These are phyloP conservation scores for Cryptococcus sp. DNA, from an alignment of 1,284 basidiomycete species.

Conservation along the genomic window DNA sequence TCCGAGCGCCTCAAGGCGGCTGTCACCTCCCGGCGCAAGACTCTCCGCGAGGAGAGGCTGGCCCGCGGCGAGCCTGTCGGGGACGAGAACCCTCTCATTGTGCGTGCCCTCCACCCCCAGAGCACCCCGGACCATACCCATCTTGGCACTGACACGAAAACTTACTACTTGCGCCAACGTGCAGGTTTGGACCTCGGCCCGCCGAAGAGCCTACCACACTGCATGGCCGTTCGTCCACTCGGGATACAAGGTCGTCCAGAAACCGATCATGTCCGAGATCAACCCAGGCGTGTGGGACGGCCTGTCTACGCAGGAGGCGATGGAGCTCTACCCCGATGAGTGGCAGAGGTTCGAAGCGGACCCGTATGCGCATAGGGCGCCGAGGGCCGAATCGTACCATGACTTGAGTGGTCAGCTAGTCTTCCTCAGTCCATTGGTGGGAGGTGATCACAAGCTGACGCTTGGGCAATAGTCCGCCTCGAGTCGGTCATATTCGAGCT, in stretches of 20 bases:
- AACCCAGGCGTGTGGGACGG: constrained; percentile 98
- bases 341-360: constrained; percentile 89
- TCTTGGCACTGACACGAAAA: neutral
- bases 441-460: neutral
- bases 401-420: constrained; percentile 64
- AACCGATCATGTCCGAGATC: constrained; percentile 94
- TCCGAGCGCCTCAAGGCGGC: constrained; percentile 81
- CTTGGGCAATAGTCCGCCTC: constrained; percentile 58
- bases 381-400: constrained; percentile 91
- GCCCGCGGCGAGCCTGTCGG: constrained; percentile 54
- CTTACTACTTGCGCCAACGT: neutral
- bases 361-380: constrained; percentile 89
- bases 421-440: neutral
- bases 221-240: constrained; percentile 85
- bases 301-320: constrained; percentile 82
- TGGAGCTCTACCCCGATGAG: constrained; percentile 86
- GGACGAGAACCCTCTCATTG: constrained; percentile 67
- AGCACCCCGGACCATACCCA: constrained; percentile 36
- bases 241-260: constrained; percentile 79
- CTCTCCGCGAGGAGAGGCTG: constrained; percentile 59
- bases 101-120: constrained; percentile 48
- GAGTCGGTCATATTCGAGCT: constrained; percentile 81
- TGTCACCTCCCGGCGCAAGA: constrained; percentile 67
- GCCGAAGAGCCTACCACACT: constrained; percentile 87
- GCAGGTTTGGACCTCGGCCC: constrained; percentile 95